Evolutionary conservation across 2,329 filamentous ascomycete genomes (phyloP).

Genomic region (Fusarium nurragi): DNA sequence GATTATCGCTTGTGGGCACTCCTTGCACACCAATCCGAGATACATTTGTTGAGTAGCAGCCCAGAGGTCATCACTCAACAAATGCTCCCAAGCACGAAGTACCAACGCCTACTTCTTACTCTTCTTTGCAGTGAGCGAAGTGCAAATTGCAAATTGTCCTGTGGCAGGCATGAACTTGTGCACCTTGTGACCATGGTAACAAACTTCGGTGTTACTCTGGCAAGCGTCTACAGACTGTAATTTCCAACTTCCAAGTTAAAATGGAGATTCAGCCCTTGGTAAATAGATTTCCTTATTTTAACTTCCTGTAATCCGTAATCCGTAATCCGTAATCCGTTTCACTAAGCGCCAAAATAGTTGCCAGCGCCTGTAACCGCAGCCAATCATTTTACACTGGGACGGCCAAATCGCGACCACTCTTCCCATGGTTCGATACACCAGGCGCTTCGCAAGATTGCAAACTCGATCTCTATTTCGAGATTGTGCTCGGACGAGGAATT

Average conservation of each 20-base stretch:
- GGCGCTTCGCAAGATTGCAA: constrained; percentile 29
- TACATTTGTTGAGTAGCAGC: not conserved
- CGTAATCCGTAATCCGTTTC: constrained; percentile 25
- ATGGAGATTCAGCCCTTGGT: not conserved
- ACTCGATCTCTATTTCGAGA: not conserved
- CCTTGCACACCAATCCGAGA: not conserved
- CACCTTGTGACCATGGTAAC: not conserved
- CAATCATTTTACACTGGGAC: constrained; percentile 30
- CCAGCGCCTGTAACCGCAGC: constrained; percentile 17
- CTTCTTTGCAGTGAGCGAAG: not conserved
- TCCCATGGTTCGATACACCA: constrained; percentile 15
- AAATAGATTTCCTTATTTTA: constrained; percentile 11
- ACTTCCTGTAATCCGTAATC: constrained; percentile 12
- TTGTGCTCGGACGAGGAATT: not conserved
- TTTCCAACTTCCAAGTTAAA: not conserved
- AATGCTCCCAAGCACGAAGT: not conserved
- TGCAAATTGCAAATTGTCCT: not conserved
- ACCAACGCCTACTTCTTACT: not conserved
- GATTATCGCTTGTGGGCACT: not conserved
- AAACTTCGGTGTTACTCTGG: not conserved
- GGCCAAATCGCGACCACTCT: constrained; percentile 2
- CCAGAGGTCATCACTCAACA: not conserved
- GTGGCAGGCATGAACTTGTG: not conserved
- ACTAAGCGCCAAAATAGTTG: constrained; percentile 24
- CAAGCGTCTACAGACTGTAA: not conserved